Conservation (phyloP, 208 protist species). For the Leptomonas pyrrhocoris region DNA sequence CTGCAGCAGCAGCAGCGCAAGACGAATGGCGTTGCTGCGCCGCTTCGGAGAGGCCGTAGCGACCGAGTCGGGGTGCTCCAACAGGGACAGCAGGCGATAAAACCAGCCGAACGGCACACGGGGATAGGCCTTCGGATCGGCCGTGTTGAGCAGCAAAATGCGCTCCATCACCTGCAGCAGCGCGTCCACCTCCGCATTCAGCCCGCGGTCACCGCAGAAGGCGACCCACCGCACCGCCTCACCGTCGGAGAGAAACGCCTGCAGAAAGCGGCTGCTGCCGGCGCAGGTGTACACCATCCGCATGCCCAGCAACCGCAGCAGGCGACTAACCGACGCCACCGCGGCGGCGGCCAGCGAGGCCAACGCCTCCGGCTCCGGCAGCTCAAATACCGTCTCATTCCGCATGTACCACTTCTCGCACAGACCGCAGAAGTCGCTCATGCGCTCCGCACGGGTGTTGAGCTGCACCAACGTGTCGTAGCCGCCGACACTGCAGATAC, state of each 20-base stretch:
- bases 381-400: slow-evolving; percentile 62
- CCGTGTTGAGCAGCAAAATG: slow-evolving; percentile 53
- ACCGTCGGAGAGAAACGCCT: slow-evolving; percentile 30
- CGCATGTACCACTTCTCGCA: slow-evolving; percentile 72
- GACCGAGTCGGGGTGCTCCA: slow-evolving; percentile 52
- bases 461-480: slow-evolving; percentile 12
- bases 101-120: slow-evolving; percentile 83
- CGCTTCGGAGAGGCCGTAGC: slow-evolving; percentile 61
- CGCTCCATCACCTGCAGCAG: slow-evolving; percentile 65
- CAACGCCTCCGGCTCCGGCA: slow-evolving; percentile 50
- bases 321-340: slow-evolving; percentile 72
- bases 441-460: slow-evolving; percentile 52
- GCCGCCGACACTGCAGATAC: slow-evolving; percentile 9
- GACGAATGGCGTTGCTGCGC: slow-evolving; percentile 50
- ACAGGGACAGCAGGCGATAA: slow-evolving; percentile 69
- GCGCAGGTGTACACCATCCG: slow-evolving; percentile 59
- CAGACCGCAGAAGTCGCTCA: slow-evolving; percentile 79
- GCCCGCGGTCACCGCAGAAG: slow-evolving; percentile 77
- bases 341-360: slow-evolving; percentile 43
- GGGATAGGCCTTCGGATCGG: slow-evolving; percentile 50
- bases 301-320: slow-evolving; percentile 82
- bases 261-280: slow-evolving; percentile 54
- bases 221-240: slow-evolving; percentile 57
- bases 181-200: slow-evolving; percentile 66
- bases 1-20: slow-evolving; percentile 60